phyloP scores from a whole-genome alignment of 2,329 filamentous ascomycete species.

The Fusarium sambucinum region DNA sequence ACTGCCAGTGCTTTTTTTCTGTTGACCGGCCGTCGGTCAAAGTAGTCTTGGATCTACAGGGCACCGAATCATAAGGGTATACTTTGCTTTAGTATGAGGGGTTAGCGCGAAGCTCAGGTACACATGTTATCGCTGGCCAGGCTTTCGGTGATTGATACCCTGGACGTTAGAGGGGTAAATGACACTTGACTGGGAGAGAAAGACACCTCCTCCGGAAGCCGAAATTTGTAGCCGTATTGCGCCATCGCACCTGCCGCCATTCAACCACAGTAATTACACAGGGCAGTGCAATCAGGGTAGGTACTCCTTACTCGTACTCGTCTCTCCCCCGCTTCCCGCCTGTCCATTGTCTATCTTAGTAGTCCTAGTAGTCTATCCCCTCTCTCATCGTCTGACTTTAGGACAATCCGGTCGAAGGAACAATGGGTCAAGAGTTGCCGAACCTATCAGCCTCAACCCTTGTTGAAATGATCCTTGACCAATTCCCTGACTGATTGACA shows the following conservation, averaged over 20 bases:
- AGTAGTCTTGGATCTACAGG: slow-evolving; percentile 30
- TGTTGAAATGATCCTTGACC: slow-evolving; percentile 33
- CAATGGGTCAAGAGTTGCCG: slow-evolving; percentile 30
- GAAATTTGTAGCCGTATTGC: slow-evolving; percentile 42
- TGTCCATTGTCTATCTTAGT: slow-evolving; percentile 10
- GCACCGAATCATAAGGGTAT: slow-evolving; percentile 31
- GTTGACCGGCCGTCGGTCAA: slow-evolving; percentile 42
- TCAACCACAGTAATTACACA: not conserved
- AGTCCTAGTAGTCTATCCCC: not conserved
- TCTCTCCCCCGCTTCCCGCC: slow-evolving; percentile 31
- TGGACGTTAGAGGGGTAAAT: slow-evolving; percentile 44
- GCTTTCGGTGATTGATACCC: slow-evolving; percentile 33
- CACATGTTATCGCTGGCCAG: slow-evolving; percentile 34
- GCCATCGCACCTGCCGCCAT: slow-evolving; percentile 43
- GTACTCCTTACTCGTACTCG: slow-evolving; percentile 34
- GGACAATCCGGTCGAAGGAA: slow-evolving; percentile 26
- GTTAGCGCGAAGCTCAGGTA: slow-evolving; percentile 28
- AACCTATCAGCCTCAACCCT: slow-evolving; percentile 40
- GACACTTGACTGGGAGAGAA: slow-evolving; percentile 32
- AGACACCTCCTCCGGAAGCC: slow-evolving; percentile 32
- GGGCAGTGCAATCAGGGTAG: not conserved
- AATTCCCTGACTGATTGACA: slow-evolving; percentile 48
- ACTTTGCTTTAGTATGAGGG: slow-evolving; percentile 23
- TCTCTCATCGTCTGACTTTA: slow-evolving; percentile 18
- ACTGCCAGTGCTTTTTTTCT: slow-evolving; percentile 11